phyloP scores from a whole-genome alignment of 768 basidiomycete genomes.

The Podaxis sp. region DNA sequence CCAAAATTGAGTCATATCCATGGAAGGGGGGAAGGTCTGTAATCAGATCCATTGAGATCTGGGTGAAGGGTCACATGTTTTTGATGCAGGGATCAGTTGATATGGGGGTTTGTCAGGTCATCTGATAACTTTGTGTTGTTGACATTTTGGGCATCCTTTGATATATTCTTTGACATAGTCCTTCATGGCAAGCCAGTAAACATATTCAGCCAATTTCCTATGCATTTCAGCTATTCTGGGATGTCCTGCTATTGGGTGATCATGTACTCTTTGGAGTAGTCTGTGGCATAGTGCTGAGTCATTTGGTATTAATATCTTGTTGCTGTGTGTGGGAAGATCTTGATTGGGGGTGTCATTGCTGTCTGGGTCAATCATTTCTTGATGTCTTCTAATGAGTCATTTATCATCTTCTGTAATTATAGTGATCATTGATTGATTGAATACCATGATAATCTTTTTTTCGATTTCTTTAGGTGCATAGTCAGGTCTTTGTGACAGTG shows the following conservation, averaged over 20 bases:
- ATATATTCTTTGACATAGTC: constrained; percentile 22
- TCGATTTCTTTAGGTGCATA: not conserved
- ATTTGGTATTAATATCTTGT: constrained; percentile 9
- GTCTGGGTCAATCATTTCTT: not conserved
- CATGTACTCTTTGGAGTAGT: constrained; percentile 8
- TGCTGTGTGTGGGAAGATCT: not conserved
- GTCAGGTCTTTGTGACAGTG: not conserved
- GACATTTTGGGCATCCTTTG: constrained; percentile 21
- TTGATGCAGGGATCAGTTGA: not conserved
- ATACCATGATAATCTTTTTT: not conserved
- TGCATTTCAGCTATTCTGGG: constrained; percentile 15
- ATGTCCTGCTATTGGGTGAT: constrained; percentile 16
- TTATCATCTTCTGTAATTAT: not conserved
- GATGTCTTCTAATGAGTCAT: not conserved
- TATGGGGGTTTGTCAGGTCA: constrained; percentile 13
- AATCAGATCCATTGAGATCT: no score
- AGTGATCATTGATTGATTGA: not conserved
- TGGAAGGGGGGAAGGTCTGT: no score
- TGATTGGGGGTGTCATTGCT: not conserved
- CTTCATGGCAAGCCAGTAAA: constrained; percentile 24
- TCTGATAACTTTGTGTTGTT: constrained; percentile 19
- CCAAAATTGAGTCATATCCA: no score
- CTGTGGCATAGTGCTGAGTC: not conserved
- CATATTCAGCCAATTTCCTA: constrained; percentile 8
- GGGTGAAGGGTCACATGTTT: constrained; percentile 10